phyloP scores from a whole-genome alignment of 2,329 filamentous ascomycete genomes.

The Colletotrichum tropicale region DNA sequence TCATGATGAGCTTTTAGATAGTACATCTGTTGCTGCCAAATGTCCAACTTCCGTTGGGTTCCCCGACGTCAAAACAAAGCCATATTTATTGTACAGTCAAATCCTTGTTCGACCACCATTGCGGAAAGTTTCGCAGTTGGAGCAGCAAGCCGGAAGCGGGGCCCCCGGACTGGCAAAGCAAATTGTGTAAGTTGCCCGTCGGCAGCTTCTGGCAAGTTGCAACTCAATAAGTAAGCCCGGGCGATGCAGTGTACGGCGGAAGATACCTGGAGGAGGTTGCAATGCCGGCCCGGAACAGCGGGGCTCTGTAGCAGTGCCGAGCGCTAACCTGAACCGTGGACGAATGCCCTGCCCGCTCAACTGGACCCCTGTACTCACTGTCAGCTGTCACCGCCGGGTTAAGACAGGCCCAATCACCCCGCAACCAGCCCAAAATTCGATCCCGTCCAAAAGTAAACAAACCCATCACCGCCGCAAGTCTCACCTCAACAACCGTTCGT shows the following conservation, averaged over 20 bases:
- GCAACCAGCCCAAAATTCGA: slow-evolving; percentile 8
- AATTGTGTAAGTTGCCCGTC: neutral
- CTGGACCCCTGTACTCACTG: neutral
- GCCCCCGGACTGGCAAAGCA: neutral
- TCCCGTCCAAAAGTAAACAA: slow-evolving; percentile 14
- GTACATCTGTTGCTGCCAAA: neutral
- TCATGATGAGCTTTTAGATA: neutral
- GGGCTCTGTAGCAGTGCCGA: neutral
- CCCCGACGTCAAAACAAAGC: neutral
- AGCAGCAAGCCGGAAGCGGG: neutral
- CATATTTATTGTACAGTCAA: neutral
- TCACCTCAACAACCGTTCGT: neutral
- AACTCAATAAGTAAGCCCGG: neutral
- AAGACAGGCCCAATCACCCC: slow-evolving; percentile 13
- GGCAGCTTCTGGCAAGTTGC: neutral
- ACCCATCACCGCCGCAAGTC: neutral
- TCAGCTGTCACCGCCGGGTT: neutral
- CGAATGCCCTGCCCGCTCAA: neutral
- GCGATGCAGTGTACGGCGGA: neutral
- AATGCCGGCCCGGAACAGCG: neutral
- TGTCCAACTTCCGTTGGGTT: neutral
- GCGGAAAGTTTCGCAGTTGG: neutral
- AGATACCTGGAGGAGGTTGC: neutral
- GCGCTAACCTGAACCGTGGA: neutral
- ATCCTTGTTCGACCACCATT: neutral